Evolutionary conservation across 1,284 basidiomycete genomes (phyloP), one percentile per base, ranked within the genome.

Genomic region (Pholiota adiposa): DNA sequence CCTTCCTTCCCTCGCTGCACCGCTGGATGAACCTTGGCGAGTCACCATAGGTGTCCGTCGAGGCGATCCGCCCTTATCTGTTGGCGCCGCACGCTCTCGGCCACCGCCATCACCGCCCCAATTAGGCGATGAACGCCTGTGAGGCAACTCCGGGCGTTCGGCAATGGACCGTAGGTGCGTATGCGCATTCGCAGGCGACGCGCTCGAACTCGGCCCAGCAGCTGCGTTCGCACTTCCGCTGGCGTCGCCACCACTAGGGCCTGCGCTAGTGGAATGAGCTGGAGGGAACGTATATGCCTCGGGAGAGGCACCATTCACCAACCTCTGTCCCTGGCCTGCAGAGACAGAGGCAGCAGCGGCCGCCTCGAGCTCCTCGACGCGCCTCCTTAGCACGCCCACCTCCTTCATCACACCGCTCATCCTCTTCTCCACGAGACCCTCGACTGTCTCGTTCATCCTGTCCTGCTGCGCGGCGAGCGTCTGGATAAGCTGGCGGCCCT

Each of bases 301-400:
- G 1, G 75, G 67, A 31, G 73, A 67, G 51, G 69, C 65, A 9
- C 75, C 75, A 49, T 79, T 78, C 38, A 60, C 62, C 18, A 58
- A 57, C 4, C 44, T 36, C 44, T 56, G 38, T 46, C 36, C 54
- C 36, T 79, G 71, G 61, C 53, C 76, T 76, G 31, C 69, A 69
- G 18, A 69, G 70, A 29, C 73, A 38, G 72, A 69, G 70, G 77
- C n/a, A 78, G 75, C 8, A 85, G 67, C 27, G 3, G 79, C 79
- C 53, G 82, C 84, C 67, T 88, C 86, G 40, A 86, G 72, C 59
- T 85, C 84, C 52, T 84, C 83, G 19, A 86, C 79, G 43, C 85
- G 78, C 31, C 83, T 76, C 51, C 81, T 80, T 56, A 92, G 74
- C 21, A 76, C 74, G 19, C 69, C 67, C 59, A 91, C 77, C 73